Conservation (phyloP, 2,329 filamentous ascomycete species). For the Arthrinium puccinioides region DNA sequence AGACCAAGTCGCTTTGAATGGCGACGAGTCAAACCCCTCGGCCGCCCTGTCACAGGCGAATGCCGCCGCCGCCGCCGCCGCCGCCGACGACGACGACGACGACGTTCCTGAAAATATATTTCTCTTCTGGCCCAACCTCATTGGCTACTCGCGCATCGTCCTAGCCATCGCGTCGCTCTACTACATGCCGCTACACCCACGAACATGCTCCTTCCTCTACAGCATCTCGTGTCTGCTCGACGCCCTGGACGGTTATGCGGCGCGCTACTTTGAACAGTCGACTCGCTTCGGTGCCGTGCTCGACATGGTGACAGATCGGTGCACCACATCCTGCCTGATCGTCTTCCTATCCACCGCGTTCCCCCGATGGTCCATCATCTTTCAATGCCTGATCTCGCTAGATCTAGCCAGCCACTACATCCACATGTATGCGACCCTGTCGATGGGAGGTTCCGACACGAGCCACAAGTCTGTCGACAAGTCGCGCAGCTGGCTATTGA, state of each 20-base stretch:
- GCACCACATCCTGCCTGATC: constrained; percentile 89
- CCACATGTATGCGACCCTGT: constrained; percentile 95
- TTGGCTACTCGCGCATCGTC: constrained; percentile 72
- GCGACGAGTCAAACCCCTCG: constrained; percentile 35
- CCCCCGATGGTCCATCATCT: constrained; percentile 87
- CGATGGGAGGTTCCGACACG: constrained; percentile 71
- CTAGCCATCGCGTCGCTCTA: constrained; percentile 87
- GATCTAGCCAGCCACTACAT: constrained; percentile 97
- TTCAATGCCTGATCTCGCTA: constrained; percentile 86
- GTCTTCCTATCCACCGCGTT: constrained; percentile 94
- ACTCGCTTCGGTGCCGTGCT: constrained; percentile 94
- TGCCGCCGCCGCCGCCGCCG: constrained; percentile 21
- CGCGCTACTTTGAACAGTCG: constrained; percentile 79
- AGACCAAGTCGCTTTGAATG: constrained; percentile 28
- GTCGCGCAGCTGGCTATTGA: constrained; percentile 79
- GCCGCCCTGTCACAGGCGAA: too few relatives aligned
- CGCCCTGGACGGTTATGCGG: constrained; percentile 90
- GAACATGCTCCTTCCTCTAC: constrained; percentile 87
- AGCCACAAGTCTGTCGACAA: constrained; percentile 94
- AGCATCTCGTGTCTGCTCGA: constrained; percentile 92
- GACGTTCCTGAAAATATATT: constrained; percentile 65
- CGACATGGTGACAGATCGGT: constrained; percentile 98
- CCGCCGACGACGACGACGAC: constrained; percentile 26
- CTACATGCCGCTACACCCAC: constrained; percentile 98
- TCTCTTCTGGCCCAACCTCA: constrained; percentile 73